These are phyloP conservation scores for Nannizziopsis arthrosporioides DNA, from an alignment of 2,329 filamentous ascomycete species.

Conservation along the genomic window DNA sequence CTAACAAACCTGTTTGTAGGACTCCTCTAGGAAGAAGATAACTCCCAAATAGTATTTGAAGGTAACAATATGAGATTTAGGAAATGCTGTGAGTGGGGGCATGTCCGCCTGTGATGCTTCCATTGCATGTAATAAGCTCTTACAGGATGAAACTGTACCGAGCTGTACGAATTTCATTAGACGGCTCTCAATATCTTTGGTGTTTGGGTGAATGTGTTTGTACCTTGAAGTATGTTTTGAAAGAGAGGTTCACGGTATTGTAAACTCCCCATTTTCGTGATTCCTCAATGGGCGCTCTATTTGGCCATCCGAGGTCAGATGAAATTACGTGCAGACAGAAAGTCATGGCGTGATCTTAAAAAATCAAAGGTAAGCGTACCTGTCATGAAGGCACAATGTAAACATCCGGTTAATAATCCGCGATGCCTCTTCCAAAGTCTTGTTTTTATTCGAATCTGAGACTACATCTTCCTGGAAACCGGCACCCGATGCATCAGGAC, in stretches of 20 bases:
- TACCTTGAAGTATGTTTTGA: constrained; percentile 94
- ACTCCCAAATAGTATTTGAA: constrained; percentile 96
- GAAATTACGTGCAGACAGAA: constrained; percentile 13
- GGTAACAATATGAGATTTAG: constrained; percentile 80
- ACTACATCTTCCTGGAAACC: constrained; percentile 72
- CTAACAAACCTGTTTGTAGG: constrained; percentile 60
- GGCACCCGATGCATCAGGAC: constrained; percentile 35
- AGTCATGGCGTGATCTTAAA: too few relatives aligned
- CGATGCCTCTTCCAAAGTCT: constrained; percentile 81
- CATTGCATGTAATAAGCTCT: constrained; percentile 77
- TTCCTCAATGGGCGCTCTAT: constrained; percentile 66
- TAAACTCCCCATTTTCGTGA: constrained; percentile 98
- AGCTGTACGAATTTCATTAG: constrained; percentile 58
- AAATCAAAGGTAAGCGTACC: constrained; percentile 43
- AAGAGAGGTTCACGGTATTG: constrained; percentile 83
- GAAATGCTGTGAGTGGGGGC: constrained; percentile 66
- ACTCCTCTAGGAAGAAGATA: constrained; percentile 86
- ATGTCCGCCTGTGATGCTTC: constrained; percentile 68
- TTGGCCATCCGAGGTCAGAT: not conserved
- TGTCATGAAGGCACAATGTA: constrained; percentile 75
- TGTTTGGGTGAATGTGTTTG: not conserved
- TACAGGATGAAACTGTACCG: constrained; percentile 45
- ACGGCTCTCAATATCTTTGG: constrained; percentile 26
- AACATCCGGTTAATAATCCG: constrained; percentile 87
- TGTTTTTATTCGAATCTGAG: constrained; percentile 61